phyloP scores from a whole-genome alignment of 164 flowering plant genomes.

The Chloranthus sessilifolius region DNA sequence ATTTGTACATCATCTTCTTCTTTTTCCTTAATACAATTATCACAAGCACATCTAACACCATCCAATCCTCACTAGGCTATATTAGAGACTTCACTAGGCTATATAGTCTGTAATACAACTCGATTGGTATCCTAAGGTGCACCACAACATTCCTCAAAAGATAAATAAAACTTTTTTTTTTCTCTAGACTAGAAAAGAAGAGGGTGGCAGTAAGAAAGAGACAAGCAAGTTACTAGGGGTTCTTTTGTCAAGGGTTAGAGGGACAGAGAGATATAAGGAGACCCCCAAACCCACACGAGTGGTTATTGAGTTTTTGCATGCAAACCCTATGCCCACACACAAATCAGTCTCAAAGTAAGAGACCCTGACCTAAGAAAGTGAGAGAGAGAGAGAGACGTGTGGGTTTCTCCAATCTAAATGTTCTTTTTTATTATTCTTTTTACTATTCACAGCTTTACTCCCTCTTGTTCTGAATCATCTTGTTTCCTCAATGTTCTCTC shows the following conservation, averaged over 20 bases:
- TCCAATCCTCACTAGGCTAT: too few species aligned
- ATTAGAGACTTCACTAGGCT: too few species aligned
- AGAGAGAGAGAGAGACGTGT: slow-evolving; percentile 18
- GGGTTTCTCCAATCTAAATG: slow-evolving; percentile 12
- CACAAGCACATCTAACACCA: too few species aligned
- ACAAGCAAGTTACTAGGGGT: slow-evolving; percentile 37
- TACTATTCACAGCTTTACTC: slow-evolving; percentile 1
- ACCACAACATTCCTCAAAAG: too few species aligned
- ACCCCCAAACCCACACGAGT: slow-evolving; percentile 54
- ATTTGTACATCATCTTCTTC: too few species aligned
- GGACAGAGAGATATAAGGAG: slow-evolving; percentile 15
- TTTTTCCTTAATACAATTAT: too few species aligned
- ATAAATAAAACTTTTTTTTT: too few species aligned
- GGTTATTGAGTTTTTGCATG: slow-evolving; percentile 44
- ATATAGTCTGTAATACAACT: too few species aligned
- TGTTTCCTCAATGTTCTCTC: slow-evolving; percentile 12
- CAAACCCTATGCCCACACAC: slow-evolving; percentile 14
- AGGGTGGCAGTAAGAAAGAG: slow-evolving; percentile 14
- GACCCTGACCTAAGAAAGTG: slow-evolving; percentile 9
- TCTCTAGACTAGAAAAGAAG: too few species aligned
- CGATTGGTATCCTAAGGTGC: too few species aligned
- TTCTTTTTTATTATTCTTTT: slow-evolving; percentile 3
- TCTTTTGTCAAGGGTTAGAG: slow-evolving; percentile 24
- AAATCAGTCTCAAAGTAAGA: slow-evolving; percentile 20
- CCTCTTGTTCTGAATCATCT: background rate